Evolutionary conservation across 164 flowering plant genomes (phyloP).

Genomic region (Malania oleifera): DNA sequence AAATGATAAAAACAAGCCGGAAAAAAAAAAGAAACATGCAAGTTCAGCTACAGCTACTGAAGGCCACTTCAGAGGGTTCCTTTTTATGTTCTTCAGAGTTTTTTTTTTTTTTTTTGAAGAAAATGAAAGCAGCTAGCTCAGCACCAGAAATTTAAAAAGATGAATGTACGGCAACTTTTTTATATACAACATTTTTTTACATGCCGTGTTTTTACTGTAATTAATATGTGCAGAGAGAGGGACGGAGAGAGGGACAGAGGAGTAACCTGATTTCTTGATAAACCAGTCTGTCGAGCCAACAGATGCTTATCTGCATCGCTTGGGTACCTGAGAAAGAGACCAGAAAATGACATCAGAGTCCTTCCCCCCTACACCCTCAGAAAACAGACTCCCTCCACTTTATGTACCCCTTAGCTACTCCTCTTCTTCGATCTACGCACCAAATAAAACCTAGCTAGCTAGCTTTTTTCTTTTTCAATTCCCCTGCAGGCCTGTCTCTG

Average conservation of each 20-base stretch:
- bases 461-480: constrained; percentile 8
- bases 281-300: constrained; percentile 71
- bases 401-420: constrained; percentile 14
- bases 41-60: constrained; percentile 17
- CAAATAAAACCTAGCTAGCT: too few species aligned
- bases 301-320: constrained; percentile 77
- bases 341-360: constrained; percentile 37
- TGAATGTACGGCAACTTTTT: too few species aligned
- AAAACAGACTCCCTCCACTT: constrained; percentile 4
- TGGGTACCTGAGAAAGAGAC: constrained; percentile 70
- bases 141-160: constrained; percentile 2
- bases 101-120: too few species aligned
- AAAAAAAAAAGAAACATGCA: constrained; percentile 17
- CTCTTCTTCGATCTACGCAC: too few species aligned
- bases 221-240: not conserved
- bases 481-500: constrained; percentile 7
- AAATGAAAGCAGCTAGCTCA: not conserved
- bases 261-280: constrained; percentile 65
- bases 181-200: too few species aligned
- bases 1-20: not conserved
- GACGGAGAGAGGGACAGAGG: constrained; percentile 13
- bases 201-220: constrained; percentile 8
- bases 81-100: not conserved
- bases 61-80: constrained; percentile 13
- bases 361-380: constrained; percentile 12